Conservation (phyloP, 2,329 filamentous ascomycete species). For the Sclerotinia trifoliorum region DNA sequence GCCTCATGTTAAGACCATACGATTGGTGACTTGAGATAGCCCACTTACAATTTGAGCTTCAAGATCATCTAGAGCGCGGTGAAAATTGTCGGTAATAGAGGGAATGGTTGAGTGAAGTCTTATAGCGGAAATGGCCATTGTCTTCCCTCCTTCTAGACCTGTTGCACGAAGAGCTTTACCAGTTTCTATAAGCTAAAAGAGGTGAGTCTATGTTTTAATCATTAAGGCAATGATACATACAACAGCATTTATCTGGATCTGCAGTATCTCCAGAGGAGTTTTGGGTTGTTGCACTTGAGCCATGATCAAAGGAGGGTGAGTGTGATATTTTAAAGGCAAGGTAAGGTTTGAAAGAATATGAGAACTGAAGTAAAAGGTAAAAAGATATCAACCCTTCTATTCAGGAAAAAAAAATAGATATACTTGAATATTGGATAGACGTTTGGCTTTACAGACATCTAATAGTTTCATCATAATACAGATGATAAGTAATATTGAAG, state of each 20-base stretch:
- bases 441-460: not conserved
- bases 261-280: slow-evolving; percentile 44
- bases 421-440: not conserved
- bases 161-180: slow-evolving; percentile 56
- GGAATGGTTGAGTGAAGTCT: slow-evolving; percentile 35
- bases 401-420: not conserved
- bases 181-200: slow-evolving; percentile 54
- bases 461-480: not conserved
- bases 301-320: slow-evolving; percentile 24
- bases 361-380: not conserved
- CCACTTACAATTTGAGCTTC: slow-evolving; percentile 56
- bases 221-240: slow-evolving; percentile 43
- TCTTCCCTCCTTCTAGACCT: slow-evolving; percentile 47
- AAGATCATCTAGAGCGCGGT: slow-evolving; percentile 55
- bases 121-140: slow-evolving; percentile 36
- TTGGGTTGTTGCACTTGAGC: slow-evolving; percentile 29
- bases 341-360: not conserved
- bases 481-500: not conserved
- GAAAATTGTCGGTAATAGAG: slow-evolving; percentile 40
- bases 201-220: slow-evolving; percentile 19
- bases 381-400: no score
- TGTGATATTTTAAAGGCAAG: not conserved
- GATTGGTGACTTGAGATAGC: not conserved
- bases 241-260: slow-evolving; percentile 54
- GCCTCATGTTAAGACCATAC: slow-evolving; percentile 19